A percentile compares a stretch with the other conserved stretches of the same genome.
phyloP scores from a whole-genome alignment of 2,329 filamentous ascomycete species.

The Fusarium ambrosium region DNA sequence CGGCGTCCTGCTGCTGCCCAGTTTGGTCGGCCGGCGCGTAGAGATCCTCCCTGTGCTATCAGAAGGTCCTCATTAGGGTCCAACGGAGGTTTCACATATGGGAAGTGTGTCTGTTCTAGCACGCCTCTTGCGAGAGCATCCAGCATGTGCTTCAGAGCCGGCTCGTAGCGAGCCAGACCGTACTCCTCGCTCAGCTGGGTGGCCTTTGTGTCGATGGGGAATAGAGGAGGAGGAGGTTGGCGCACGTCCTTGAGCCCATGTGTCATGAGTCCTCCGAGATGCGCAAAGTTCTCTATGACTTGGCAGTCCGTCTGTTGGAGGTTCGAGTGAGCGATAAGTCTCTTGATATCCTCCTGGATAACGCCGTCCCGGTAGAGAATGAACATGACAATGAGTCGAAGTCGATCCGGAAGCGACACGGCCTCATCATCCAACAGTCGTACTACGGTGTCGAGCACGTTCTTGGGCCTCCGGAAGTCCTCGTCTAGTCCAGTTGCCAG shows the following conservation, averaged over 20 bases:
- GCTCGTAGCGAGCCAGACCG: slow-evolving; percentile 87
- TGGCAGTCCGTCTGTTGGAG: slow-evolving; percentile 81
- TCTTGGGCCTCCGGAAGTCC: slow-evolving; percentile 91
- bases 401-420: slow-evolving; percentile 78
- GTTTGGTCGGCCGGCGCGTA: slow-evolving; percentile 92
- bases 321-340: slow-evolving; percentile 85
- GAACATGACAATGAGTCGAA: slow-evolving; percentile 89
- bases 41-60: slow-evolving; percentile 75
- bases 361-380: slow-evolving; percentile 89
- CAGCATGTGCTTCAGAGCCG: slow-evolving; percentile 84
- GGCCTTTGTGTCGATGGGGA: slow-evolving; percentile 73
- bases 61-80: slow-evolving; percentile 72
- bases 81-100: slow-evolving; percentile 78
- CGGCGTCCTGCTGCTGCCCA: slow-evolving; percentile 89
- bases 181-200: slow-evolving; percentile 78
- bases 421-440: slow-evolving; percentile 89
- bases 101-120: slow-evolving; percentile 76
- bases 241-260: slow-evolving; percentile 81
- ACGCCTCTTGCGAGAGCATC: slow-evolving; percentile 78
- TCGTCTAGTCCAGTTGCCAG: slow-evolving; percentile 94
- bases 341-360: slow-evolving; percentile 84
- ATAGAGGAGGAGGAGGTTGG: slow-evolving; percentile 75
- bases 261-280: slow-evolving; percentile 82
- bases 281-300: slow-evolving; percentile 81
- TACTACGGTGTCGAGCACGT: slow-evolving; percentile 86